phyloP scores from a whole-genome alignment of 257 asterid species.

The Cynanchum wilfordii region DNA sequence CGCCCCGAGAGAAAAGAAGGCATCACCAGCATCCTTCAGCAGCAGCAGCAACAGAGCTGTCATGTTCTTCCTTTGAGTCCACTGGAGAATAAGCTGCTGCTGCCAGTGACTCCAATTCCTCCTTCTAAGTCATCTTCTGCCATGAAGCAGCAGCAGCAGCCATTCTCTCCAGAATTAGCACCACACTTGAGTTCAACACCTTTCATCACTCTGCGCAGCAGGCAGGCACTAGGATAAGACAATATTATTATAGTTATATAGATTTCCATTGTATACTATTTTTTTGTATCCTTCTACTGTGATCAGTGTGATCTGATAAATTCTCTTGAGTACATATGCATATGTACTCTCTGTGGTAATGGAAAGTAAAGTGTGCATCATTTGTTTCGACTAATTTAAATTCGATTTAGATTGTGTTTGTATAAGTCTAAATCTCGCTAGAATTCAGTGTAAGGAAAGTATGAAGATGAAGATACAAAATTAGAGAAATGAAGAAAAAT shows the following conservation, averaged over 20 bases:
- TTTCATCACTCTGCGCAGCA: conserved; percentile 36
- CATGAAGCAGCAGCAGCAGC: conserved; percentile 30
- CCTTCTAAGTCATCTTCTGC: not conserved
- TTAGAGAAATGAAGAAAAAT: too few species aligned
- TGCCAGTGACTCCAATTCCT: conserved; percentile 39
- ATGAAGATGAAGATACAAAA: too few species aligned
- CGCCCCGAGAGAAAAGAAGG: conserved; percentile 38
- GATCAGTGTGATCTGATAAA: too few species aligned
- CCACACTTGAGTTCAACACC: conserved; percentile 47
- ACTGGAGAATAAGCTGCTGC: conserved; percentile 46
- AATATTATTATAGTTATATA: not conserved
- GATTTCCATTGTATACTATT: too few species aligned
- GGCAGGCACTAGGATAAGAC: conserved; percentile 19
- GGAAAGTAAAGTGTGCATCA: too few species aligned
- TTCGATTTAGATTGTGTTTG: too few species aligned
- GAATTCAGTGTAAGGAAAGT: too few species aligned
- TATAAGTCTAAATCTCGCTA: too few species aligned
- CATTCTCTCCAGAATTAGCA: conserved; percentile 35
- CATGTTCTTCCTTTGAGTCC: conserved; percentile 50
- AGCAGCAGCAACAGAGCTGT: conserved; percentile 3
- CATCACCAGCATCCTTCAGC: conserved; percentile 18
- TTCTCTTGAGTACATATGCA: too few species aligned
- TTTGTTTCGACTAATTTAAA: too few species aligned
- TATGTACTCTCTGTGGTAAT: too few species aligned
- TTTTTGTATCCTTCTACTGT: too few species aligned